Evolutionary conservation across 1,139 yeast genomes (phyloP).

Genomic region (Scheffersomyces quercinus): DNA sequence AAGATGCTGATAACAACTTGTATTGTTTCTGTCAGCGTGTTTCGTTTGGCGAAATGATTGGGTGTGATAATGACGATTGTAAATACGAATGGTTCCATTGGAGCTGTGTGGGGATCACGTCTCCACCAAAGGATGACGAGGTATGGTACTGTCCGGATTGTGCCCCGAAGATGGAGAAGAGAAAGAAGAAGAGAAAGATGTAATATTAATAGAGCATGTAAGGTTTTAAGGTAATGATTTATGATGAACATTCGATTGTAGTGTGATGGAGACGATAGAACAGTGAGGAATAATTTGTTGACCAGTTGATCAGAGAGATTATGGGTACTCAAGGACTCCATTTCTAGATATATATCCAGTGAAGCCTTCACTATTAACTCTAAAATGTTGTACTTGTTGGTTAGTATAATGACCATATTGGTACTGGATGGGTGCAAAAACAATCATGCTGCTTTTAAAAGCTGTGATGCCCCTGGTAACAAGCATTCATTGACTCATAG

Average conservation of each 20-base stretch:
- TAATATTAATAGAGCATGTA: neutral
- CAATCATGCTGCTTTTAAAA: too few species aligned
- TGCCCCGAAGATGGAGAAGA: constrained; percentile 50
- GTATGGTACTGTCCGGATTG: constrained; percentile 77
- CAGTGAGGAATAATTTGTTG: too few species aligned
- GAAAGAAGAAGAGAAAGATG: constrained; percentile 45
- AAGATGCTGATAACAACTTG: constrained; percentile 62
- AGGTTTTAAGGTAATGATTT: neutral
- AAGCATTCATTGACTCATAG: too few species aligned
- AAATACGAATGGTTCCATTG: constrained; percentile 88
- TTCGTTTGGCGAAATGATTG: constrained; percentile 90
- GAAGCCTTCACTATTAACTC: too few species aligned
- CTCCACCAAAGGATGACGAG: constrained; percentile 65
- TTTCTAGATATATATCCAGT: too few species aligned
- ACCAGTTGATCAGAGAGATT: too few species aligned
- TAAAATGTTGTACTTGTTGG: too few species aligned
- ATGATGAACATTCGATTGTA: neutral
- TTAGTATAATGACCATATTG: too few species aligned
- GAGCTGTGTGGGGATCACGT: constrained; percentile 76
- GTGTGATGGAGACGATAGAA: too few species aligned
- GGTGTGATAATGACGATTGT: constrained; percentile 83
- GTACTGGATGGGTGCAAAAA: too few species aligned
- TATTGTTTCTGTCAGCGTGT: constrained; percentile 86
- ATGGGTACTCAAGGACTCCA: too few species aligned
- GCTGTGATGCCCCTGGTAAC: too few species aligned